Evolutionary conservation across 2,329 filamentous ascomycete species (phyloP).

Genomic region (Cordyceps farinosa): DNA sequence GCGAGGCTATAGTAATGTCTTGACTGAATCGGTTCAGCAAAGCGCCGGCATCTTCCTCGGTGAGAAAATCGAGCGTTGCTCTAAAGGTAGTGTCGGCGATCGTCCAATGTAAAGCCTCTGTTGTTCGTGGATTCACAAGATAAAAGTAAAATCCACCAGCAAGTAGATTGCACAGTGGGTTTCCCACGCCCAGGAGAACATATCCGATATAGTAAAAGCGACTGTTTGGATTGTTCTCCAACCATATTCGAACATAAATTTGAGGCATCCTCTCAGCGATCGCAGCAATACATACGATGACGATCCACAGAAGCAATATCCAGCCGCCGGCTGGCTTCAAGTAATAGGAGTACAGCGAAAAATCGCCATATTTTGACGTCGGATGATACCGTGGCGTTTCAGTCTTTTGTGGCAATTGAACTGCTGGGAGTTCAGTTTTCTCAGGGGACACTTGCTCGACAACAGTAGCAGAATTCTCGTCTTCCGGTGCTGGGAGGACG

Average conservation of each 20-base stretch:
- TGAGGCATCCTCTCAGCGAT: neutral
- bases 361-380: neutral
- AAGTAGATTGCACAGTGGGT: neutral
- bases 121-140: neutral
- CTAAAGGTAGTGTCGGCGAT: slow-evolving; percentile 22
- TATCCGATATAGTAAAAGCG: neutral
- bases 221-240: neutral
- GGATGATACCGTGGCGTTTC: neutral
- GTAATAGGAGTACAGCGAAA: neutral
- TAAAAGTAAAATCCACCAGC: neutral
- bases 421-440: neutral
- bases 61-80: slow-evolving; percentile 40
- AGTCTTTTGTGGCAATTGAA: neutral
- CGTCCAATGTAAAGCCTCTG: neutral
- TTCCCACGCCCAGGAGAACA: neutral
- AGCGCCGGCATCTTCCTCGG: slow-evolving; percentile 36
- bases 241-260: slow-evolving; percentile 13
- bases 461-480: slow-evolving; percentile 16
- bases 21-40: slow-evolving; percentile 37
- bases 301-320: neutral
- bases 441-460: neutral
- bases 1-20: slow-evolving; percentile 35
- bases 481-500: neutral
- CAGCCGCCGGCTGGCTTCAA: neutral
- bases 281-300: no score